Evolutionary conservation across 2,329 filamentous ascomycete genomes (phyloP).

Genomic region (Aspergillus thermomutatus): DNA sequence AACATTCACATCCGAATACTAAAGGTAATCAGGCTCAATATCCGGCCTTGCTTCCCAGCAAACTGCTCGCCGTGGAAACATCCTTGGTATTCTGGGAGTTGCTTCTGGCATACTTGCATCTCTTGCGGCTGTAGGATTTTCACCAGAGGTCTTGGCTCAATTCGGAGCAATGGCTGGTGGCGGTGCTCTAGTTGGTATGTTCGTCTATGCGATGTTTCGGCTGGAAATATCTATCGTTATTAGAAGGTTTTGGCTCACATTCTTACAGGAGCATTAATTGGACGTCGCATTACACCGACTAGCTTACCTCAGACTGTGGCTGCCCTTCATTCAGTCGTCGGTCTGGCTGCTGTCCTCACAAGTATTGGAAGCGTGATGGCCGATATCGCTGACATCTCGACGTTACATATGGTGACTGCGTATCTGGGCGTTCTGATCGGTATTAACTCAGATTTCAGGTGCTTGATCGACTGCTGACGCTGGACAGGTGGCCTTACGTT

Average conservation of each 20-base stretch:
- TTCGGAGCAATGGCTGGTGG: constrained; percentile 72
- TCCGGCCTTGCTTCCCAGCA: constrained; percentile 77
- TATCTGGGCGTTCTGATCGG: constrained; percentile 82
- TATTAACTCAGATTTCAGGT: constrained; percentile 29
- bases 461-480: constrained; percentile 1
- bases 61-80: constrained; percentile 80
- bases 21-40: constrained; percentile 53
- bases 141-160: constrained; percentile 73
- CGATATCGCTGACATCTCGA: constrained; percentile 66
- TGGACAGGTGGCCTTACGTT: constrained; percentile 71
- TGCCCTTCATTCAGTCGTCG: constrained; percentile 84
- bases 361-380: constrained; percentile 84
- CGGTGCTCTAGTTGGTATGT: constrained; percentile 61
- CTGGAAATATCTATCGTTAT: background rate
- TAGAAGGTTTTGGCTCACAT: constrained; percentile 6
- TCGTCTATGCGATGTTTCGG: background rate
- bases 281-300: constrained; percentile 81
- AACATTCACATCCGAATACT: background rate
- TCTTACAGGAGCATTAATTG: constrained; percentile 64
- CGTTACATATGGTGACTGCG: constrained; percentile 77
- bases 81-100: constrained; percentile 83
- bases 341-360: constrained; percentile 81
- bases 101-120: constrained; percentile 79
- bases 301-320: constrained; percentile 87
- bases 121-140: constrained; percentile 75